phyloP scores from a whole-genome alignment of 768 basidiomycete species.

The Kwoniella mangroviensis region DNA sequence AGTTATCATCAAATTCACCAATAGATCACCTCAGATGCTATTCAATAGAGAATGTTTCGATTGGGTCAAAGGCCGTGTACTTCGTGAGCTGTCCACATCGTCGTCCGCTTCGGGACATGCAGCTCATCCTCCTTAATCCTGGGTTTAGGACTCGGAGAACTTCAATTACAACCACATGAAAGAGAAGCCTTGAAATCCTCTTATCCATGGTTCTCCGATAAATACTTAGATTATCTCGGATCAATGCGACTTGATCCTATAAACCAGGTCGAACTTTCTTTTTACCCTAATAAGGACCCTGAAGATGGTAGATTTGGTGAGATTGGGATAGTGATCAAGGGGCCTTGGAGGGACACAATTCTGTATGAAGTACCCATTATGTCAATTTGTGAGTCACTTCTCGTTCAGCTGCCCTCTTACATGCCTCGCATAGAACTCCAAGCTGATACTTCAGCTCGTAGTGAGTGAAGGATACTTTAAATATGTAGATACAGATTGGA shows the following conservation, averaged over 20 bases:
- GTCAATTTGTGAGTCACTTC: constrained; percentile 64
- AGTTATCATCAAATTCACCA: constrained; percentile 79
- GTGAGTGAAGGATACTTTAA: constrained; percentile 88
- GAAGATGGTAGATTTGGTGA: constrained; percentile 62
- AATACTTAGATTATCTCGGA: constrained; percentile 77
- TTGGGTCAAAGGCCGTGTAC: constrained; percentile 64
- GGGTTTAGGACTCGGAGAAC: constrained; percentile 5
- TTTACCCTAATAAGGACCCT: constrained; percentile 62
- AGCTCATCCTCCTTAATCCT: not conserved
- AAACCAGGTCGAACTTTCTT: constrained; percentile 70
- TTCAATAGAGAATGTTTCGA: constrained; percentile 74
- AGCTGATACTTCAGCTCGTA: constrained; percentile 15
- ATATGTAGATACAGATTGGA: constrained; percentile 78
- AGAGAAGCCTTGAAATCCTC: constrained; percentile 67
- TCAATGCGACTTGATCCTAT: constrained; percentile 53
- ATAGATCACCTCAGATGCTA: constrained; percentile 68
- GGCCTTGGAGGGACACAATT: constrained; percentile 62
- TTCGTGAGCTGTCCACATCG: constrained; percentile 60
- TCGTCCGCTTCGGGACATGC: not conserved
- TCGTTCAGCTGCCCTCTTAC: not conserved
- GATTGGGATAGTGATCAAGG: constrained; percentile 67
- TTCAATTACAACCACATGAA: constrained; percentile 61
- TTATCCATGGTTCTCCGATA: constrained; percentile 74
- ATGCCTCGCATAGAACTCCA: not conserved
- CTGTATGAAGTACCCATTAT: constrained; percentile 96